A percentile compares a stretch with the other conserved stretches of the same genome.
Evolutionary conservation across 2,329 filamentous ascomycete species (phyloP).

Genomic region (Trichothecium sympodiale): DNA sequence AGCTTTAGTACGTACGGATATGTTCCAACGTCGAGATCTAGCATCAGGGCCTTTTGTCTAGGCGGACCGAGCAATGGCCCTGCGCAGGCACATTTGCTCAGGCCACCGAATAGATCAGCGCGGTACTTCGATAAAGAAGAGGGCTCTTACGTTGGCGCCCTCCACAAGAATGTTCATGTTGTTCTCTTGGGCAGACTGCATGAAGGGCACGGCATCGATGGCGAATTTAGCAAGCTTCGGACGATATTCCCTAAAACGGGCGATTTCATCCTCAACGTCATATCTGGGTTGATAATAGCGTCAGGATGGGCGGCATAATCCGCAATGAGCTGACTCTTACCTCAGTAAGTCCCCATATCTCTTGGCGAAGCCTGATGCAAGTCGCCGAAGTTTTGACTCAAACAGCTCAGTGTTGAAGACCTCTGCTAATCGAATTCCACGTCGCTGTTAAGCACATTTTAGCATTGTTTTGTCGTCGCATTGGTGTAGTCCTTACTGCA

Average conservation of each 20-base stretch:
- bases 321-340: no score
- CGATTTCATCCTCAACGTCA: constrained; percentile 60
- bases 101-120: constrained; percentile 4
- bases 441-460: constrained; percentile 35
- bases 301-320: no score
- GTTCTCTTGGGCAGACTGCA: constrained; percentile 47
- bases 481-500: not conserved
- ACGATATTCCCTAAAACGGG: constrained; percentile 47
- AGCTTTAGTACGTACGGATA: no score
- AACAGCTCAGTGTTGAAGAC: constrained; percentile 57
- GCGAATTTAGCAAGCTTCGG: constrained; percentile 46
- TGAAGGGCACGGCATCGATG: constrained; percentile 56
- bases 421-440: constrained; percentile 55
- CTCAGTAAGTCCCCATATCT: constrained; percentile 55
- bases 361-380: constrained; percentile 51
- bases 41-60: constrained; percentile 40
- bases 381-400: constrained; percentile 50
- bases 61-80: no score
- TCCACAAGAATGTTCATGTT: constrained; percentile 55
- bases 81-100: no score
- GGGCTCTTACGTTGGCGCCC: constrained; percentile 34
- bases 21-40: constrained; percentile 47
- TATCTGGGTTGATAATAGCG: no score
- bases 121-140: constrained; percentile 5
- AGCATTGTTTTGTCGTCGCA: constrained; percentile 10